Evolutionary conservation across 2,329 filamentous ascomycete species (phyloP).

Genomic region (Clonostachys rosea): DNA sequence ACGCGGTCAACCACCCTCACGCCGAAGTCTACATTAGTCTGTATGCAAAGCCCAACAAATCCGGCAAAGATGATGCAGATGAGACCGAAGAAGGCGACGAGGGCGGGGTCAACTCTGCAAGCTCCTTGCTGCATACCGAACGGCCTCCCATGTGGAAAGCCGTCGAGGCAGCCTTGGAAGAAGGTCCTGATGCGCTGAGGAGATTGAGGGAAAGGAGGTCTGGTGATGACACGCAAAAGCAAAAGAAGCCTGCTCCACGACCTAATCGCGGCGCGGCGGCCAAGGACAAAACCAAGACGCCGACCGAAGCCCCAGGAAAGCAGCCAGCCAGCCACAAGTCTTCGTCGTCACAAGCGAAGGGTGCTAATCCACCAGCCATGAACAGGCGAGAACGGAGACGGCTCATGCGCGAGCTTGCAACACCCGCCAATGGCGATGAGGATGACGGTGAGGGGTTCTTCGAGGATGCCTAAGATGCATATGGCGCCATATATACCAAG

Average conservation of each 20-base stretch:
- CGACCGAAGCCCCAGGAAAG: not conserved
- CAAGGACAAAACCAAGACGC: not conserved
- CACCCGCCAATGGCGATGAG: constrained; percentile 20
- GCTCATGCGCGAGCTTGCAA: constrained; percentile 24
- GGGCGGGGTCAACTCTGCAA: constrained; percentile 1
- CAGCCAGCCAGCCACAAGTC: not conserved
- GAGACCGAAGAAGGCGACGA: constrained; percentile 33
- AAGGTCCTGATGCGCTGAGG: constrained; percentile 47
- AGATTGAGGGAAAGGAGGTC: constrained; percentile 48
- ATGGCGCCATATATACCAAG: not conserved
- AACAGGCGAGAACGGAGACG: constrained; percentile 28
- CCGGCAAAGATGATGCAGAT: constrained; percentile 30
- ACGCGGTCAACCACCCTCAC: constrained; percentile 68
- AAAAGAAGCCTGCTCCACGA: not conserved
- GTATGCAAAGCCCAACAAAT: constrained; percentile 30
- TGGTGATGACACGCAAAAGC: constrained; percentile 5
- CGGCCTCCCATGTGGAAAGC: constrained; percentile 61
- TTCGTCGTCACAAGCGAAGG: constrained; percentile 4
- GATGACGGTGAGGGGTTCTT: constrained; percentile 56
- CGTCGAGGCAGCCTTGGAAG: constrained; percentile 60
- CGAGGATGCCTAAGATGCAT: constrained; percentile 22
- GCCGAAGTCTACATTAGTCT: constrained; percentile 66
- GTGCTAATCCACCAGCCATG: constrained; percentile 15
- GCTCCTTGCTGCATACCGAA: constrained; percentile 30
- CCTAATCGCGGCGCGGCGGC: not conserved